Evolutionary conservation across 2,329 filamentous ascomycete species (phyloP).

Genomic region (Ophiostoma tasmaniense): DNA sequence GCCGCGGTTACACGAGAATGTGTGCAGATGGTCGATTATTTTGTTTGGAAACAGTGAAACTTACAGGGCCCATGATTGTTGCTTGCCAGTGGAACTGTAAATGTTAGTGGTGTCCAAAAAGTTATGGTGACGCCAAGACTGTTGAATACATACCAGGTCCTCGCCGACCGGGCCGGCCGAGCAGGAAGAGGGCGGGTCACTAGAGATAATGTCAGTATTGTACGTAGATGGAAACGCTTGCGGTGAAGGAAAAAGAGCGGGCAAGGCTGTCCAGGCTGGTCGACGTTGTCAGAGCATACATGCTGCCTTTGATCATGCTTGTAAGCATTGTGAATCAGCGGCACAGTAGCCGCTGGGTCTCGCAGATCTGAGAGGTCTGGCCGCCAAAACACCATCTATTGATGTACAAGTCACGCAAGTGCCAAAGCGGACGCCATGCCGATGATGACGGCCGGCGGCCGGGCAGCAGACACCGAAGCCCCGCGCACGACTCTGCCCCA

Average conservation of each 20-base stretch:
- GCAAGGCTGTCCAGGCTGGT: not conserved
- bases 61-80: conserved; percentile 98
- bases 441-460: not conserved
- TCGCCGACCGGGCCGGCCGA: conserved; percentile 94
- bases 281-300: not conserved
- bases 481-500: conserved; percentile 19
- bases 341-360: not conserved
- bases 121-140: not conserved
- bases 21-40: not conserved
- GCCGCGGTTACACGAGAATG: not conserved
- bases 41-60: conserved; percentile 36
- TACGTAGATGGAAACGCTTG: conserved; percentile 19
- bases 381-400: not conserved
- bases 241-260: not conserved
- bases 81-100: conserved; percentile 95
- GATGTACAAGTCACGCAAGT: not conserved
- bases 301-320: not conserved
- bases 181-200: conserved; percentile 97
- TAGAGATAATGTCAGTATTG: conserved; percentile 34
- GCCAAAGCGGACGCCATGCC: not conserved
- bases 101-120: conserved; percentile 18
- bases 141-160: conserved; percentile 71
- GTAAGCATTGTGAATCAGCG: not conserved
- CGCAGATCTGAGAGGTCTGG: not conserved
- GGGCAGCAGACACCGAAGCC: conserved; percentile 8